Evolutionary conservation across 148 eudicot species (phyloP).

Genomic region (Cornus controversa): DNA sequence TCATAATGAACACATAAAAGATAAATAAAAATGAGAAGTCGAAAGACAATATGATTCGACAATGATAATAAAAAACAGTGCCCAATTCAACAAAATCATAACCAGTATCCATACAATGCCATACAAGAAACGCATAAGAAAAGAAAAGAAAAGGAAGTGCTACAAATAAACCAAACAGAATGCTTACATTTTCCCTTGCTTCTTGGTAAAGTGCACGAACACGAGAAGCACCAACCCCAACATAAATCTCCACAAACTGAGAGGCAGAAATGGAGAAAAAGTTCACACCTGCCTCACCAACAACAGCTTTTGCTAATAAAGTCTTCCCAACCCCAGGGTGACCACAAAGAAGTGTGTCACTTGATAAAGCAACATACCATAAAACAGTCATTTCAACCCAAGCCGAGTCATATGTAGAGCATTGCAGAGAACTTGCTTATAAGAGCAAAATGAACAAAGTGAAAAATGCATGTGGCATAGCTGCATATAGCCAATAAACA

Average conservation of each 20-base stretch:
- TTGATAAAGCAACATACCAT: conserved; percentile 32
- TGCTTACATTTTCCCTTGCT: conserved; percentile 81
- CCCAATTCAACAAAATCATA: not conserved
- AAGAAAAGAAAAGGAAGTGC: not conserved
- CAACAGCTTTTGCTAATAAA: conserved; percentile 92
- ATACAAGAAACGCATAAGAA: not conserved
- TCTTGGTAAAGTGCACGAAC: conserved; percentile 94
- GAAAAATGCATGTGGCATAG: not conserved
- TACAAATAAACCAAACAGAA: conserved; percentile 1
- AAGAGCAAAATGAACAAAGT: not conserved
- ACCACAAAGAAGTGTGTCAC: conserved; percentile 96
- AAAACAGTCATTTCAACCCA: not conserved
- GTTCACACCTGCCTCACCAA: conserved; percentile 98
- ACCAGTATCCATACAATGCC: not conserved
- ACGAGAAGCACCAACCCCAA: conserved; percentile 97
- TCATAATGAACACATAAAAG: not conserved
- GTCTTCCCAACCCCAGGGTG: conserved; percentile 99
- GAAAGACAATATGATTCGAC: not conserved
- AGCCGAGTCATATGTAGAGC: not conserved
- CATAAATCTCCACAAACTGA: conserved; percentile 97
- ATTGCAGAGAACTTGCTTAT: not conserved
- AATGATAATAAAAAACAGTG: not conserved
- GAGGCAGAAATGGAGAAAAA: conserved; percentile 97
- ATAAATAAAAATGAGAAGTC: too few species aligned
- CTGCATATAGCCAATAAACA: not conserved